These are phyloP conservation scores for Thecaphora thlaspeos DNA, from an alignment of 1,284 basidiomycete genomes.

Conservation along the genomic window DNA sequence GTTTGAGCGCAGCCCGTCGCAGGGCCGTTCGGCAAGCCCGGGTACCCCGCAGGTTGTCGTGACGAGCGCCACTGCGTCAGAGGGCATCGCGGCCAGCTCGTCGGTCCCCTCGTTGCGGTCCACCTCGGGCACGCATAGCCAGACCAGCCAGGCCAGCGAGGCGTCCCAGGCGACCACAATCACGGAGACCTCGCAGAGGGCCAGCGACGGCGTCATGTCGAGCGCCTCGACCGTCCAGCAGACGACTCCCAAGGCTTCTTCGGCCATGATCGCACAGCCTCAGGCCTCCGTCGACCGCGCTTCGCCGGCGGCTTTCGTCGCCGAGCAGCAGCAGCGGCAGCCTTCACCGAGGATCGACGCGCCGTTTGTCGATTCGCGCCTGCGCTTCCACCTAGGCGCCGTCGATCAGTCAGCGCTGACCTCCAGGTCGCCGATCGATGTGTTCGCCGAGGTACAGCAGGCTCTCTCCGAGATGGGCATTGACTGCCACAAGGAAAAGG, in stretches of 20 bases:
- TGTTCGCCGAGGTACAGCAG: constrained; percentile 77
- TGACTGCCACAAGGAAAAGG: constrained; percentile 75
- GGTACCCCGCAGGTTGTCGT: constrained; percentile 26
- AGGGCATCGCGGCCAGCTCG: constrained; percentile 9
- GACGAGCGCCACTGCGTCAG: constrained; percentile 21
- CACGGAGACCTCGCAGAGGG: constrained; percentile 16
- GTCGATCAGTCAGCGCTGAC: constrained; percentile 91
- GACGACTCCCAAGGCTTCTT: constrained; percentile 42
- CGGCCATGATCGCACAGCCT: constrained; percentile 13
- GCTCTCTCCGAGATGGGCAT: constrained; percentile 87
- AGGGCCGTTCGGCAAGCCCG: neutral
- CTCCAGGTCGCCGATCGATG: constrained; percentile 76
- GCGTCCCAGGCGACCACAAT: constrained; percentile 25
- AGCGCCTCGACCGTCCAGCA: constrained; percentile 47
- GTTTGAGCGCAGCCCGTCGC: constrained; percentile 26
- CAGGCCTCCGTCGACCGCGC: neutral
- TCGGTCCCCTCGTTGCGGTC: constrained; percentile 50
- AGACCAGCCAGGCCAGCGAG: constrained; percentile 39
- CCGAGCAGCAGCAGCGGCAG: too few relatives aligned
- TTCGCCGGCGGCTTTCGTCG: constrained; percentile 6
- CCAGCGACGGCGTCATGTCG: constrained; percentile 36
- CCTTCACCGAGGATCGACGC: constrained; percentile 4
- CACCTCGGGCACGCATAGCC: constrained; percentile 54
- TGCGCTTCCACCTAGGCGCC: constrained; percentile 85
- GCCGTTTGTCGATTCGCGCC: constrained; percentile 62